phyloP scores from a whole-genome alignment of 306 rosid genomes.

The Heteromeles arbutifolia region DNA sequence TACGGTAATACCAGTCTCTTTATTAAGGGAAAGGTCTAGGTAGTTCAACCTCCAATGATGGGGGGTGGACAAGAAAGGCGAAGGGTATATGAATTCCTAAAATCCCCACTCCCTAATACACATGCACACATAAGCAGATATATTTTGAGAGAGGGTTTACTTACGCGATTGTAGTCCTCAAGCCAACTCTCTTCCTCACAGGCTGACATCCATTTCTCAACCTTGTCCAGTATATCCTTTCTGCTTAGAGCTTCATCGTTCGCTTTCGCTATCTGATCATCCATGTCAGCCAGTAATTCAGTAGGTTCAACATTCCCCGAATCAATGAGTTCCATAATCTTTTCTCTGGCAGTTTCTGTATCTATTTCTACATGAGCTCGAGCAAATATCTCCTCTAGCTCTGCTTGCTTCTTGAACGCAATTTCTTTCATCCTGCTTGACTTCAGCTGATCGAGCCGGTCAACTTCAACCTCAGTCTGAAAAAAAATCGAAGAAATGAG shows the following conservation, averaged over 20 bases:
- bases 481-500: conserved; percentile 14
- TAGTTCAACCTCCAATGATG: background rate
- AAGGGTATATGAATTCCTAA: background rate
- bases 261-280: conserved; percentile 80
- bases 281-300: conserved; percentile 92
- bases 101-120: background rate
- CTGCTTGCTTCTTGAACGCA: conserved; percentile 90
- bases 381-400: conserved; percentile 84
- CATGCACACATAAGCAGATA: background rate
- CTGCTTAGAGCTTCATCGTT: conserved; percentile 93
- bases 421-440: conserved; percentile 99
- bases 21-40: background rate
- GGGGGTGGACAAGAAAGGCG: background rate
- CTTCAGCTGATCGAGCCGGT: conserved; percentile 93
- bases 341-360: conserved; percentile 85
- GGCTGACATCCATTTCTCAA: conserved; percentile 99
- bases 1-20: background rate
- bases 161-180: conserved; percentile 96
- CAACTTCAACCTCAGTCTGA: conserved; percentile 97
- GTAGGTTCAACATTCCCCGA: conserved; percentile 79
- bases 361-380: conserved; percentile 85
- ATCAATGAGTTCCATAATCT: conserved; percentile 78
- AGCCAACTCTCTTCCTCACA: conserved; percentile 99
- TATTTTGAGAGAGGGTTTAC: background rate
- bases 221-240: conserved; percentile 97